Evolutionary conservation across 2,329 filamentous ascomycete genomes (phyloP).

Genomic region (Ilyonectria robusta): DNA sequence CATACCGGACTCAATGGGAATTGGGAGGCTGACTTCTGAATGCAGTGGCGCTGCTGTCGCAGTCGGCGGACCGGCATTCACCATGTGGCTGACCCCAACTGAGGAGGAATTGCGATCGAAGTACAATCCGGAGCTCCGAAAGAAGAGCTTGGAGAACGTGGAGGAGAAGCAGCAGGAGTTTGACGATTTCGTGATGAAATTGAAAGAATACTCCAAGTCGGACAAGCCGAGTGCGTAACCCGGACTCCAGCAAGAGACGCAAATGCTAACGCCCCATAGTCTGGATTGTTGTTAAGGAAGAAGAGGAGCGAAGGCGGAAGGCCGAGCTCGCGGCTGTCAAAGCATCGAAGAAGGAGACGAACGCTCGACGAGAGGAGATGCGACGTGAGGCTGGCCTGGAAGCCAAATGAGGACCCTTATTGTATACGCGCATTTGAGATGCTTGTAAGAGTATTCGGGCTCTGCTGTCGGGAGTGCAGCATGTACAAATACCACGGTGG

Average conservation of each 20-base stretch:
- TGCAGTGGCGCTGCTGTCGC: slow-evolving; percentile 78
- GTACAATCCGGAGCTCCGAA: slow-evolving; percentile 96
- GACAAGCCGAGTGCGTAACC: slow-evolving; percentile 85
- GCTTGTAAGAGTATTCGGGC: slow-evolving; percentile 43
- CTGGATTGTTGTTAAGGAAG: slow-evolving; percentile 66
- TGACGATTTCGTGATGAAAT: slow-evolving; percentile 84
- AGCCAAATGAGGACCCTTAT: slow-evolving; percentile 46
- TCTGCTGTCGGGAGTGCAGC: slow-evolving; percentile 19
- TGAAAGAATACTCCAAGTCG: slow-evolving; percentile 92
- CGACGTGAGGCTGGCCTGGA: slow-evolving; percentile 63
- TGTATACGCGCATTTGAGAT: slow-evolving; percentile 20
- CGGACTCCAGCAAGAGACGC: too few species aligned
- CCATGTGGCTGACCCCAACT: slow-evolving; percentile 83
- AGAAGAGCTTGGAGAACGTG: slow-evolving; percentile 85
- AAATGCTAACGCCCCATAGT: slow-evolving; percentile 53
- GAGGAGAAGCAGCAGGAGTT: slow-evolving; percentile 86
- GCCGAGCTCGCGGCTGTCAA: slow-evolving; percentile 53
- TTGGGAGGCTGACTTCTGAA: slow-evolving; percentile 32
- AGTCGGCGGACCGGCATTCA: slow-evolving; percentile 88
- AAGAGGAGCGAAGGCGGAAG: slow-evolving; percentile 59
- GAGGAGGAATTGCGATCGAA: slow-evolving; percentile 93
- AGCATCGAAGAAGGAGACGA: slow-evolving; percentile 58
- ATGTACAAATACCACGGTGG: slow-evolving; percentile 41
- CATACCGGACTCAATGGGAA: slow-evolving; percentile 25
- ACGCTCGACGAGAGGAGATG: slow-evolving; percentile 63